These are phyloP conservation scores for Lepraria neglecta DNA, from an alignment of 495 filamentous ascomycete genomes.

Conservation along the genomic window DNA sequence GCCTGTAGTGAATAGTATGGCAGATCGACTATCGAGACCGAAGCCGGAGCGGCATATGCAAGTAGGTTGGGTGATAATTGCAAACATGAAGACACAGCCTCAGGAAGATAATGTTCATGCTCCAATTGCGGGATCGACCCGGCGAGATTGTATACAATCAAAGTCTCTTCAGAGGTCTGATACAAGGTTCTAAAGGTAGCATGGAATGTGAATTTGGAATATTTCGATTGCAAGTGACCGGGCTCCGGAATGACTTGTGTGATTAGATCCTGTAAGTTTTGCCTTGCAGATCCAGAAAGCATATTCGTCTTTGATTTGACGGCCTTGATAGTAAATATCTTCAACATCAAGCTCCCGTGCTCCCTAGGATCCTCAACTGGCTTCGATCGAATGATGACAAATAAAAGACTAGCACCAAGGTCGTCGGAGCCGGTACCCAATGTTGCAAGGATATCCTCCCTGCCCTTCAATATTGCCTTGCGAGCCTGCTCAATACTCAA, in stretches of 20 bases:
- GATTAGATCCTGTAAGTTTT: constrained; percentile 3
- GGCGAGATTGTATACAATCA: constrained; percentile 23
- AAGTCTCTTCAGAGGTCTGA: constrained; percentile 8
- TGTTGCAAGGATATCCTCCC: constrained; percentile 36
- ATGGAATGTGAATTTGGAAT: constrained; percentile 19
- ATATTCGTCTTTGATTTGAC: background rate
- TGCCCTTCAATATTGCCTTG: constrained; percentile 40
- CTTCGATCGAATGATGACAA: constrained; percentile 15
- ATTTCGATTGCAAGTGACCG: background rate
- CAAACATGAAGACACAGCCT: constrained; percentile 17
- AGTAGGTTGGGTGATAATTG: constrained; percentile 23
- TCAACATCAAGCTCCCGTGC: background rate
- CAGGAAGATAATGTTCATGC: constrained; percentile 7
- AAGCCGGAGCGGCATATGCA: constrained; percentile 3
- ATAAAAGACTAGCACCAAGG: constrained; percentile 11
- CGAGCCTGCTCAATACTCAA: constrained; percentile 36
- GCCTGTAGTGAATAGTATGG: constrained; percentile 22
- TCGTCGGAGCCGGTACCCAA: constrained; percentile 12
- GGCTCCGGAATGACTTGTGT: constrained; percentile 20
- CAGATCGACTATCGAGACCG: constrained; percentile 21
- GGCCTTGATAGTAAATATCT: constrained; percentile 4
- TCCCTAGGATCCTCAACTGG: background rate
- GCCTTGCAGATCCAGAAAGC: background rate
- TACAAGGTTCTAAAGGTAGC: constrained; percentile 20
- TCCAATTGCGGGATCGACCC: constrained; percentile 12